A percentile compares a stretch with the other conserved stretches of the same genome.
Evolutionary conservation across 768 basidiomycete genomes (phyloP).

Genomic region (Russula olivacea): DNA sequence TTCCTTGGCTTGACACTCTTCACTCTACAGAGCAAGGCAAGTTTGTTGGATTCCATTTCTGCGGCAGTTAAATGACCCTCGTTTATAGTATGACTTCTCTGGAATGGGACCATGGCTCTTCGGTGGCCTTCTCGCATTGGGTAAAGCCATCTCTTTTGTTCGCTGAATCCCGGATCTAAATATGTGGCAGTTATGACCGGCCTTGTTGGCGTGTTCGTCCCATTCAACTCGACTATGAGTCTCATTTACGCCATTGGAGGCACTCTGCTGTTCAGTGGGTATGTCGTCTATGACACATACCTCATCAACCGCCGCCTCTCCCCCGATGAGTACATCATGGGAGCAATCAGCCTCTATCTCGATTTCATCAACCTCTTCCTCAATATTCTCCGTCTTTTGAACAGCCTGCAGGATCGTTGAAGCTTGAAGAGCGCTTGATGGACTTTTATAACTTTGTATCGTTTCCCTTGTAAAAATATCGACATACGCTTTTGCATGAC

Average conservation of each 20-base stretch:
- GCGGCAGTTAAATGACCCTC: background rate
- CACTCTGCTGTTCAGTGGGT: constrained; percentile 81
- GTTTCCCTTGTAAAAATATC: constrained; percentile 9
- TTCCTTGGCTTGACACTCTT: constrained; percentile 93
- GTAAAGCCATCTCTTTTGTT: constrained; percentile 37
- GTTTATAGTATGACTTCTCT: constrained; percentile 80
- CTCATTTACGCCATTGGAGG: constrained; percentile 74
- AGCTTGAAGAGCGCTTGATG: constrained; percentile 25
- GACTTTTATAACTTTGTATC: background rate
- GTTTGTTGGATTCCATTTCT: constrained; percentile 15
- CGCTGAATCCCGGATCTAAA: background rate
- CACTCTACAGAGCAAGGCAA: constrained; percentile 88
- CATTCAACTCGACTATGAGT: constrained; percentile 77
- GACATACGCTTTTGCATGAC: background rate
- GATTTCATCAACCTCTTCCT: constrained; percentile 92
- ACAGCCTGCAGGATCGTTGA: constrained; percentile 44
- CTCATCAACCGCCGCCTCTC: constrained; percentile 81
- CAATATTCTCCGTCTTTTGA: constrained; percentile 78
- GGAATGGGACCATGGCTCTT: constrained; percentile 90
- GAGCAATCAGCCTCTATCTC: constrained; percentile 87
- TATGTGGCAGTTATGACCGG: constrained; percentile 61
- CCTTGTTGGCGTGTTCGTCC: constrained; percentile 78
- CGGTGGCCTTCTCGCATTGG: constrained; percentile 70
- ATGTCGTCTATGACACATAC: constrained; percentile 88
- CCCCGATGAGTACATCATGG: constrained; percentile 92